Conservation (phyloP, 768 basidiomycete genomes). For the Tylopilus felleus region DNA sequence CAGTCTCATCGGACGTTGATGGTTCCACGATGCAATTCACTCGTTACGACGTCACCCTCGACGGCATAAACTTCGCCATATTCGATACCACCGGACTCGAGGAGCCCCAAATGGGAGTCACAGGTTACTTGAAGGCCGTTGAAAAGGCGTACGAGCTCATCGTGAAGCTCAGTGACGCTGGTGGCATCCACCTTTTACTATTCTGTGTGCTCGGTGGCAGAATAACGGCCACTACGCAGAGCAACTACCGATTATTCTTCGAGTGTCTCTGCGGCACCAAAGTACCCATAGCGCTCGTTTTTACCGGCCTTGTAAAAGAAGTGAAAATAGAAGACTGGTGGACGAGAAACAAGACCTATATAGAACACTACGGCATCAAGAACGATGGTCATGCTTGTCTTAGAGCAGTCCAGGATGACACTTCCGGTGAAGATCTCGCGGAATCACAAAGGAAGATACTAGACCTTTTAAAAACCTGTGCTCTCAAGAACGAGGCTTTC, state of each 20-base stretch:
- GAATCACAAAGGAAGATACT: slow-evolving; percentile 22
- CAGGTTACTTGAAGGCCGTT: slow-evolving; percentile 26
- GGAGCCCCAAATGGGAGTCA: slow-evolving; percentile 29
- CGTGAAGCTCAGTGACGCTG: slow-evolving; percentile 20
- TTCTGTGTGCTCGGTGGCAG: slow-evolving; percentile 40
- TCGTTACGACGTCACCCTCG: slow-evolving; percentile 25
- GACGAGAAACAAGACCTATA: slow-evolving; percentile 23
- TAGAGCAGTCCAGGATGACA: slow-evolving; percentile 25
- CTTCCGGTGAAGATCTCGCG: slow-evolving; percentile 9
- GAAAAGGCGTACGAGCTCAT: slow-evolving; percentile 35
- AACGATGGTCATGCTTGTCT: slow-evolving; percentile 32
- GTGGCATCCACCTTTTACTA: slow-evolving; percentile 42
- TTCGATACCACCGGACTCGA: slow-evolving; percentile 37
- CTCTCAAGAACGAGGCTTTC: slow-evolving; percentile 13
- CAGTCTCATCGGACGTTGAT: slow-evolving; percentile 25
- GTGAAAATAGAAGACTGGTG: slow-evolving; percentile 33
- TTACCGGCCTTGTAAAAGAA: slow-evolving; percentile 40
- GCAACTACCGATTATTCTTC: slow-evolving; percentile 40
- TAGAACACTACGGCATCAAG: slow-evolving; percentile 22
- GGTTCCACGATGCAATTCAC: slow-evolving; percentile 37
- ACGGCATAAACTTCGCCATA: slow-evolving; percentile 16
- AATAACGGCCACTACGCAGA: slow-evolving; percentile 35
- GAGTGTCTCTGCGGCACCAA: slow-evolving; percentile 37
- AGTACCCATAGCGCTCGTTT: slow-evolving; percentile 39
- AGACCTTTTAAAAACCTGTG: slow-evolving; percentile 14